phyloP scores from a whole-genome alignment of 768 basidiomycete species.

The Phanerochaete sordida region DNA sequence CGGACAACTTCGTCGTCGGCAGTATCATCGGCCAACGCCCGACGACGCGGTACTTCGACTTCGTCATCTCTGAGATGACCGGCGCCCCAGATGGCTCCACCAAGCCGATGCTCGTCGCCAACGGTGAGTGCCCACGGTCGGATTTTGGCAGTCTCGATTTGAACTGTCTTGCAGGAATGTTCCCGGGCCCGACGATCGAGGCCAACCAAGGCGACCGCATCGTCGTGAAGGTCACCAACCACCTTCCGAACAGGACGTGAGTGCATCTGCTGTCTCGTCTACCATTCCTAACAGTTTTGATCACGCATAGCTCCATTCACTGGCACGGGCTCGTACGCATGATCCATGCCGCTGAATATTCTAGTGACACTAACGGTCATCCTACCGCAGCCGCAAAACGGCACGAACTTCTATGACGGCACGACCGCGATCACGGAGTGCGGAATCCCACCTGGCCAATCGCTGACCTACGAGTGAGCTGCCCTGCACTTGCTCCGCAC shows the following conservation, averaged over 20 bases:
- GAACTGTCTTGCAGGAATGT: slow-evolving; percentile 21
- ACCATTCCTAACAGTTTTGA: not conserved
- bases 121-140: slow-evolving; percentile 25
- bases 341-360: too few species aligned
- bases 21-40: slow-evolving; percentile 21
- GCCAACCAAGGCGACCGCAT: slow-evolving; percentile 35
- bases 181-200: slow-evolving; percentile 36
- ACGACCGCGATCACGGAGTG: slow-evolving; percentile 46
- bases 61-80: slow-evolving; percentile 34
- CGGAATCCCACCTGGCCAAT: slow-evolving; percentile 48
- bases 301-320: slow-evolving; percentile 26
- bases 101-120: slow-evolving; percentile 44
- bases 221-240: slow-evolving; percentile 33
- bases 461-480: slow-evolving; percentile 34
- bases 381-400: slow-evolving; percentile 38
- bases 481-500: not conserved
- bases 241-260: slow-evolving; percentile 27
- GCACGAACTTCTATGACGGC: slow-evolving; percentile 48
- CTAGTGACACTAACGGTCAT: too few species aligned
- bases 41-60: slow-evolving; percentile 41
- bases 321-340: slow-evolving; percentile 32
- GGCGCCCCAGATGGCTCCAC: slow-evolving; percentile 40
- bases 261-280: slow-evolving; percentile 6
- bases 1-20: slow-evolving; percentile 18
- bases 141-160: not conserved